A percentile compares a stretch with the other conserved stretches of the same genome.
Evolutionary conservation across 495 filamentous ascomycete genomes (phyloP).

Genomic region (Podospora sp.): DNA sequence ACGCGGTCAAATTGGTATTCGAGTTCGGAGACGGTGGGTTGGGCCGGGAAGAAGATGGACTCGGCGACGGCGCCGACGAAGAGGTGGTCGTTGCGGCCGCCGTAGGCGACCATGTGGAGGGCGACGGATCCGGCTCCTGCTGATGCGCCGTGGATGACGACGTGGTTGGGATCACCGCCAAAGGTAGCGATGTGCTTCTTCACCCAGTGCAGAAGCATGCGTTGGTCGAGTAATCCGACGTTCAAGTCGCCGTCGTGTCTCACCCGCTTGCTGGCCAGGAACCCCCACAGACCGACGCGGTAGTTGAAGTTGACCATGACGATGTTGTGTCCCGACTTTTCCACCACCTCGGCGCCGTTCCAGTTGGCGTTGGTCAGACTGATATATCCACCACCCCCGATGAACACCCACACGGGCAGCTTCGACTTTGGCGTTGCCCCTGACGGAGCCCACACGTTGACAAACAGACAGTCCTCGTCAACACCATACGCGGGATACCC

Average conservation of each 20-base stretch:
- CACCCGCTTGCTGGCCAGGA: conserved; percentile 66
- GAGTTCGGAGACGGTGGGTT: conserved; percentile 42
- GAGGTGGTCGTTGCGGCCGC: conserved; percentile 37
- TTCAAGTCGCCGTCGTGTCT: conserved; percentile 60
- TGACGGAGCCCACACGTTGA: conserved; percentile 71
- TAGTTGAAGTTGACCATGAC: conserved; percentile 76
- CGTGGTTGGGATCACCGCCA: conserved; percentile 70
- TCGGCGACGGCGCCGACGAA: conserved; percentile 47
- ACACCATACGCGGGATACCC: conserved; percentile 40
- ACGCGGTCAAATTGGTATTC: conserved; percentile 48
- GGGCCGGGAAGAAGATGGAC: conserved; percentile 50
- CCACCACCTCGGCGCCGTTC: conserved; percentile 63
- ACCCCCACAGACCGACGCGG: conserved; percentile 74
- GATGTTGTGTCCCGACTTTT: conserved; percentile 60
- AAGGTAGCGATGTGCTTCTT: conserved; percentile 65
- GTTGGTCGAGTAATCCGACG: conserved; percentile 72
- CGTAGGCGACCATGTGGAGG: conserved; percentile 67
- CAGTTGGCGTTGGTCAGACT: conserved; percentile 64
- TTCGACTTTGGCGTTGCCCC: conserved; percentile 50
- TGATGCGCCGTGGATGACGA: conserved; percentile 72
- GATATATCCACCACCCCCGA: conserved; percentile 78
- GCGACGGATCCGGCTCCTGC: conserved; percentile 70
- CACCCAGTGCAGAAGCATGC: conserved; percentile 70
- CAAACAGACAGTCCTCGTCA: conserved; percentile 75
- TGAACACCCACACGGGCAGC: conserved; percentile 72